Base-by-base conservation (phyloP, 495 filamentous ascomycete genomes). In the Aspergillus leporis region DNA sequence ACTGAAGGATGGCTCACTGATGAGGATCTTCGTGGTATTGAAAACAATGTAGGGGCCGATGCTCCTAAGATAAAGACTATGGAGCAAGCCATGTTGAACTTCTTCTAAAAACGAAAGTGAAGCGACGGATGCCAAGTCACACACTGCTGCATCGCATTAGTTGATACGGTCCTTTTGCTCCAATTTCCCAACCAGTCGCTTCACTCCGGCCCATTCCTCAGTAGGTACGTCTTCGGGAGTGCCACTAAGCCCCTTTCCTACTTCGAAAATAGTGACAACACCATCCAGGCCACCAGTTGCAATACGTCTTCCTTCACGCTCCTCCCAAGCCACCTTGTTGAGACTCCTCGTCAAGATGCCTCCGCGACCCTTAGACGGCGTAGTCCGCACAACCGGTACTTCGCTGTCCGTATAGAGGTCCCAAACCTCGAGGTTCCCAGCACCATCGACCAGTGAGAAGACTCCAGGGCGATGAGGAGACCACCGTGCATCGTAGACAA, bases 401-500 rank as follows among this genome's bases (percentile, higher is more conserved):
- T 98, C 94, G 2, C 87, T 92, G 71, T 97, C 93, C 16, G 90
- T 81, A 19, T 90, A 95, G 13, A 99, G 81, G 68, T 99, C 95
- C 91, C 93, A 99, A 40, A 99, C 78, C 73, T 98, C 94, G 38
- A 99, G 77, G 68, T 87, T 89, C n/a, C 94, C 94, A 14, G 87
- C 90, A 36, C 94, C 94, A 60, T 98, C 94, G 23, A 98, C 94
- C 13, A 92, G 83, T 14, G 90, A 90, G 73, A 99, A 99, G 13
- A 99, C 90, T 25, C 90, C 91, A 0, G 94, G 94, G 64, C 91
- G 89, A 62, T 91, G 83, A 0, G 94, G 93, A 34, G 90, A 93
- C 94, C 94, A 99, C 13, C 85, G 84, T 0, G 92, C 92, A 74
- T 97, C 93, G 74, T 98, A 99, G 43, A 98, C 92, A 7, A 97